Base-by-base conservation (phyloP, 164 flowering plant species). In the Brasenia schreberi region DNA sequence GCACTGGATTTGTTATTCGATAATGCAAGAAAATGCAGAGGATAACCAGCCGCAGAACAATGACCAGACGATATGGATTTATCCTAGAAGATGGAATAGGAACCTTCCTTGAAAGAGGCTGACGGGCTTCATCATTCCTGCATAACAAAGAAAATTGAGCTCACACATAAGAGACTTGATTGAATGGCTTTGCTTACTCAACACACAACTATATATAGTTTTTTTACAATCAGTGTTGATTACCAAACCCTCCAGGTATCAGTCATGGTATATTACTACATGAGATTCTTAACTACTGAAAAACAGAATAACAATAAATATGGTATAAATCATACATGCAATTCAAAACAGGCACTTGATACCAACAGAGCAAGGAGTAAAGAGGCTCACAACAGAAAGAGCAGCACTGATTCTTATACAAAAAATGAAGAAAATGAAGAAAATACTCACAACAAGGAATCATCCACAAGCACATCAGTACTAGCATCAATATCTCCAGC, bases 61-160 rank as follows among this genome's bases (percentile, higher is more conserved):
- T 81, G 67, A 83, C 77, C 78, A 83, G 45, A 66, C 86, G 73
- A 62, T 83, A 83, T 0, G 86, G 86, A 60, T 73, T 83, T 69
- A 83, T 81, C 75, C 69, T 79, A 59, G 82, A 77, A 71, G 83
- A 82, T 43, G 86, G 71, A 61, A 83, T 66, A 19, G 86, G 77
- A 7, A 83, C 68, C 69, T 83, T 83, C 70, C 86, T 79, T 17
- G 86, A 83, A 65, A 83, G 82, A 65, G 86, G 86, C 67, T 83
- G 84, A 42, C 86, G 80, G 42, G 82, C 82, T 75, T 83, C 86
- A 71, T 83, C 86, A 81, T 81, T 83, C 75, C 86, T 83, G 71
- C 56, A 67, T 33, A 16, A 18, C 23, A 64, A 67, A 27, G 43
- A 61, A 64, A 65, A 23, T 23, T 23, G 27, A 2, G 27, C 2